Percentiles rank a stretch among this genome's conserved stretches.
Evolutionary conservation across 176 grass and related monocot genomes (phyloP).

Genomic region (Lolium multiflorum): DNA sequence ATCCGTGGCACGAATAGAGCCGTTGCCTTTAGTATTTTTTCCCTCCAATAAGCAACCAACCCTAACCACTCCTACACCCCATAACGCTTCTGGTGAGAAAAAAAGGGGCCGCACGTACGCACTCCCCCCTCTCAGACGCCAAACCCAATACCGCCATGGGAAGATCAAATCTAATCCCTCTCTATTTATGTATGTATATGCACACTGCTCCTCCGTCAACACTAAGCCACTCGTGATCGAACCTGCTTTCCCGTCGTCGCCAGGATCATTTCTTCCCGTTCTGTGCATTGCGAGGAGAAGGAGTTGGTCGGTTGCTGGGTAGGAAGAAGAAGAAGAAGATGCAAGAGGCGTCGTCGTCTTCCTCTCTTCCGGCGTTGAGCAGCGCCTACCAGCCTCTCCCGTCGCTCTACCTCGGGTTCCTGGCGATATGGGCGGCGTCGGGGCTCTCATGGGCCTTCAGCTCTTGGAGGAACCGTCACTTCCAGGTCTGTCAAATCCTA

Average conservation of each 20-base stretch:
- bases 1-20: conserved; percentile 13
- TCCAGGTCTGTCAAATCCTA: conserved; percentile 56
- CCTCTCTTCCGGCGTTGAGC: conserved; percentile 56
- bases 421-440: conserved; percentile 83
- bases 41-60: conserved; percentile 68
- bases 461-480: conserved; percentile 84
- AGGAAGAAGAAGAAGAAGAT: conserved; percentile 8
- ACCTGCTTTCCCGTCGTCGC: neutral
- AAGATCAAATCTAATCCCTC: conserved; percentile 34
- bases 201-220: conserved; percentile 16
- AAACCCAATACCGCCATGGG: conserved; percentile 43
- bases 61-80: conserved; percentile 78
- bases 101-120: conserved; percentile 44
- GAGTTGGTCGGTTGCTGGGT: conserved; percentile 2
- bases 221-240: conserved; percentile 2
- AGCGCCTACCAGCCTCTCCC: conserved; percentile 83
- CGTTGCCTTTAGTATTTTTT: conserved; percentile 44
- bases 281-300: neutral
- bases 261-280: neutral
- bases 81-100: conserved; percentile 79
- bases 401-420: conserved; percentile 77
- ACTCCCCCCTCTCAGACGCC: neutral
- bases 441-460: conserved; percentile 84
- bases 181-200: conserved; percentile 61
- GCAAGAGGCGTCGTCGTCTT: conserved; percentile 37